Percentiles rank a stretch among this genome's conserved stretches.
Conservation (phyloP, 805 yeast species). For the Allodekkera sacchari region DNA sequence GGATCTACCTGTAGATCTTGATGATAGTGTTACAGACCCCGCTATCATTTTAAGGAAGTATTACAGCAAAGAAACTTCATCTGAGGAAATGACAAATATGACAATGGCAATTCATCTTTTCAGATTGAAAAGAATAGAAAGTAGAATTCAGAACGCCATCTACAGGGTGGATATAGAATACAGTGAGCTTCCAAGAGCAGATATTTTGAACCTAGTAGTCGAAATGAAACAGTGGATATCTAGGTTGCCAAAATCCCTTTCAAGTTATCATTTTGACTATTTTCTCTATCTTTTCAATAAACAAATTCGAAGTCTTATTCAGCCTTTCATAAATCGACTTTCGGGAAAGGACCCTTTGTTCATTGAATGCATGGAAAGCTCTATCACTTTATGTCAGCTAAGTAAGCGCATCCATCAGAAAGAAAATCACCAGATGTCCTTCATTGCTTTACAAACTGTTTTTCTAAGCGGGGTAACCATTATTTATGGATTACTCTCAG, state of each 20-base stretch:
- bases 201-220: constrained; percentile 3
- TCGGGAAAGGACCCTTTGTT: constrained; percentile 5
- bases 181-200: constrained; percentile 1
- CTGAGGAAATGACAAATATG: constrained; percentile 5
- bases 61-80: constrained; percentile 1
- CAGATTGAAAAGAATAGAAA: constrained; percentile 10
- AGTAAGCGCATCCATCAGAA: constrained; percentile 10
- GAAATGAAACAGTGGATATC: constrained; percentile 4
- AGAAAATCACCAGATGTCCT: constrained; percentile 9
- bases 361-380: constrained; percentile 9
- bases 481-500: constrained; percentile 11
- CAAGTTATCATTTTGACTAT: constrained; percentile 8
- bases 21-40: constrained; percentile 7
- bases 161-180: constrained; percentile 12
- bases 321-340: constrained; percentile 9
- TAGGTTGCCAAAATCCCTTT: constrained; percentile 6
- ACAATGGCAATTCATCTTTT: constrained; percentile 8
- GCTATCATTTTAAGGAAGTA: constrained; percentile 3
- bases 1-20: constrained; percentile 25
- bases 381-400: constrained; percentile 9
- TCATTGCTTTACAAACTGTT: constrained; percentile 11
- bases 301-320: constrained; percentile 10
- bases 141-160: constrained; percentile 10
- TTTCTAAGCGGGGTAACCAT: constrained; percentile 12
- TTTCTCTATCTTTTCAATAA: constrained; percentile 11